Percentiles rank a stretch among this genome's conserved stretches.
phyloP scores from a whole-genome alignment of 805 yeast genomes.

The Metschnikowia chrysomelidarum region DNA sequence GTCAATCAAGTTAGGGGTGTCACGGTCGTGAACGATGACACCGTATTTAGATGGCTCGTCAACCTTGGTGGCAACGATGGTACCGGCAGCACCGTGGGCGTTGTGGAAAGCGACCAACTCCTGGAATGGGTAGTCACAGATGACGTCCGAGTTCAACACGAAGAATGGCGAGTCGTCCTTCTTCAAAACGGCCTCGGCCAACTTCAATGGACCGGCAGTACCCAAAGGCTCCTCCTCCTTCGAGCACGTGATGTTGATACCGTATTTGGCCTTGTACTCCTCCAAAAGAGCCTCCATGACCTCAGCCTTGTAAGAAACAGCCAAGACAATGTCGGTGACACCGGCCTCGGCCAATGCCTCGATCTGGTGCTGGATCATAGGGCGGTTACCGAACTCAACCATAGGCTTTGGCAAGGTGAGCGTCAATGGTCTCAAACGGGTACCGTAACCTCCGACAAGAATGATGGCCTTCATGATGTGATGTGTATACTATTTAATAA shows the following conservation, averaged over 20 bases:
- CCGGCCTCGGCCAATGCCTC: conserved; percentile 98
- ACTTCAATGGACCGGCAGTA: conserved; percentile 98
- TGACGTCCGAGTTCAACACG: conserved; percentile 96
- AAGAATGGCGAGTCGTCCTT: conserved; percentile 97
- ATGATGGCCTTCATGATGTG: conserved; percentile 86
- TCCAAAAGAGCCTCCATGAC: conserved; percentile 95
- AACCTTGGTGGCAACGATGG: conserved; percentile 98
- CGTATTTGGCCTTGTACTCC: conserved; percentile 92
- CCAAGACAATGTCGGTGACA: conserved; percentile 96
- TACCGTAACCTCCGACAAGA: conserved; percentile 99
- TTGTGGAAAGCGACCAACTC: conserved; percentile 92
- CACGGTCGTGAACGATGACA: conserved; percentile 97
- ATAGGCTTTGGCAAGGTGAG: conserved; percentile 93
- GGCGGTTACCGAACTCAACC: conserved; percentile 98
- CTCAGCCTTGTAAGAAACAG: conserved; percentile 99
- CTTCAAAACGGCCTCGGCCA: conserved; percentile 89
- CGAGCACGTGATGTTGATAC: conserved; percentile 92
- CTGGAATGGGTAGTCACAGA: conserved; percentile 96
- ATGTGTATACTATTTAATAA: conserved; percentile 2
- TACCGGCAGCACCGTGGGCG: conserved; percentile 96
- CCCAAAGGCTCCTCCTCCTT: conserved; percentile 99
- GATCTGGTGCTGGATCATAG: conserved; percentile 98
- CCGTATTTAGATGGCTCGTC: conserved; percentile 99
- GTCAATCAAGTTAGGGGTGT: conserved; percentile 92
- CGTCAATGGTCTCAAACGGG: conserved; percentile 98